Evolutionary conservation across 2,329 filamentous ascomycete genomes (phyloP).

Genomic region (Aspergillus sojae): DNA sequence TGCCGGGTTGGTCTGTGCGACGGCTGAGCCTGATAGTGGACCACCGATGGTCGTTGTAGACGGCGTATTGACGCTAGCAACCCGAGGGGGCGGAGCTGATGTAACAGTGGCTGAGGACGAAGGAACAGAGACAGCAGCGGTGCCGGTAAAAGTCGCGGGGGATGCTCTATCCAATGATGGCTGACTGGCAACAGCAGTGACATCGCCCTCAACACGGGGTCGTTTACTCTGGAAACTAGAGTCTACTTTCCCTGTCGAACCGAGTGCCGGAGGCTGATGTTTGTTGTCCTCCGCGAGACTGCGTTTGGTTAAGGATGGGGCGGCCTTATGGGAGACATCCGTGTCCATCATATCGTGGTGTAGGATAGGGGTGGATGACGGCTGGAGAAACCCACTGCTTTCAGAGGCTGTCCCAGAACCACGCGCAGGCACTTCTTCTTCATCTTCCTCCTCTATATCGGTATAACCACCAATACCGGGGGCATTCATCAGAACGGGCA

Average conservation of each 20-base stretch:
- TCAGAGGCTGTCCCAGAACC: slow-evolving; percentile 18
- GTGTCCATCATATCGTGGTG: slow-evolving; percentile 18
- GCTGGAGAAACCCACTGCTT: slow-evolving; percentile 29
- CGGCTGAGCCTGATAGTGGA: slow-evolving; percentile 3
- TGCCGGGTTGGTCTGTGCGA: slow-evolving; percentile 10
- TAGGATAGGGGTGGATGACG: slow-evolving; percentile 16
- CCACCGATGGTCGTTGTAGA: slow-evolving; percentile 5
- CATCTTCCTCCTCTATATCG: slow-evolving; percentile 33
- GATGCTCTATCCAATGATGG: slow-evolving; percentile 16
- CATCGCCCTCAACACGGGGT: slow-evolving; percentile 32
- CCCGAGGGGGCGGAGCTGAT: slow-evolving; percentile 14
- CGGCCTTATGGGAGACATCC: slow-evolving; percentile 14
- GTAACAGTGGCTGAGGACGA: slow-evolving; percentile 5
- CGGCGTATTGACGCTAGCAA: slow-evolving; percentile 9
- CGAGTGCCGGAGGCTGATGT: slow-evolving; percentile 6
- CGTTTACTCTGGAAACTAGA: slow-evolving; percentile 32
- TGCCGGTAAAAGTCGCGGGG: slow-evolving; percentile 22
- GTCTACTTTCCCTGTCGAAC: slow-evolving; percentile 1
- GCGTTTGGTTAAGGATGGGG: slow-evolving; percentile 29
- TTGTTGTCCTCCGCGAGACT: slow-evolving; percentile 29
- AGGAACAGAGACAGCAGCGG: slow-evolving; percentile 16
- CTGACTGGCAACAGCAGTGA: slow-evolving; percentile 8
- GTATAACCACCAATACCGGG: slow-evolving; percentile 30
- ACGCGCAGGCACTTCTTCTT: slow-evolving; percentile 26
- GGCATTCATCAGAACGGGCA: slow-evolving; percentile 47